Evolutionary conservation across 768 basidiomycete species (phyloP), one percentile per base, ranked within the genome.

Genomic region (Saitozyma podzolica): DNA sequence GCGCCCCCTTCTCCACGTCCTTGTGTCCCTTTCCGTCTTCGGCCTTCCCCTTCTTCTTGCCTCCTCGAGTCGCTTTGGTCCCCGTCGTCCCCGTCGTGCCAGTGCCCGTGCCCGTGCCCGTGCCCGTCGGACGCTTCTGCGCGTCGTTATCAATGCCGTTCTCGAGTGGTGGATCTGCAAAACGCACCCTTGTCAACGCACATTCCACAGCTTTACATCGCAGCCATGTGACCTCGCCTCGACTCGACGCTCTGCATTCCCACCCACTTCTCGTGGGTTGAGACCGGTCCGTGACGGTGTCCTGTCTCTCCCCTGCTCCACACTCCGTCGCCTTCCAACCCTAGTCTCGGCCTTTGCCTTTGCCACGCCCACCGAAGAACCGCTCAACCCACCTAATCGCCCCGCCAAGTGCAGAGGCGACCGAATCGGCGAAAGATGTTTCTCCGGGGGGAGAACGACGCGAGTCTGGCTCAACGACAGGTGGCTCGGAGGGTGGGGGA

Each of bases 381-480:
- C 64, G 56, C 39, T 74, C 72, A 10, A 63, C 56, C 59, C 61
- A 74, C 14, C 72, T 69, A 19, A 74, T 58, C 7, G 65, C 73
- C 16, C 68, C 66, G 19, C 73, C 70, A 9, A 74, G 54, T 13
- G 65, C 69, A 2, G 69, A 69, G 41, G 66, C 69, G 8, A 71
- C 50, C 39, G 55, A 66, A 1, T 62, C 66, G 2, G 56, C 42
- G 5, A 29, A 29, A 29, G 29, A 29, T 2, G 49, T 19, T 48
- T 37, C 59, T 42, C 53, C 14, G 19, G 14, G 40, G 39, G 29
- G 59, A 54, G 50, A 41, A 45, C 45, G 41, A 14, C 50, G 53
- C 8, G 51, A 11, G 39, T 49, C 39, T 2, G 63, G 49, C 42
- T 62, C 56, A 11, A 58, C 65, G 50, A 62, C 58, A 14, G 57